Percentiles rank a stretch among this genome's conserved stretches.
Conservation (phyloP, 2,329 filamentous ascomycete species). For the Epichloe sylvatica region DNA sequence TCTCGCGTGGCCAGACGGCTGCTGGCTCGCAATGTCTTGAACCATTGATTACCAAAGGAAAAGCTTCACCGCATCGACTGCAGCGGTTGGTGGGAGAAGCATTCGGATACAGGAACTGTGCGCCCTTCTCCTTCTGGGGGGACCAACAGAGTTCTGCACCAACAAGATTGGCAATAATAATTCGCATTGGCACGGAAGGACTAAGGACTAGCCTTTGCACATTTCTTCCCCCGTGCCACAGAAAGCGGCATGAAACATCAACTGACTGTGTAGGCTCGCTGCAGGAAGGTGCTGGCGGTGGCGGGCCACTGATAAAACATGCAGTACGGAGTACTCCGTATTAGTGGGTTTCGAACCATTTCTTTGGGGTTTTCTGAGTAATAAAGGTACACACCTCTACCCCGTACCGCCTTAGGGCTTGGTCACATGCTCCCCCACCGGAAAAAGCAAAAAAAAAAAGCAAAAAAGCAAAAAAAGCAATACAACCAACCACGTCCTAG, state of each 20-base stretch:
- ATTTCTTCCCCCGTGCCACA: background rate
- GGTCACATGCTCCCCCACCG: too few relatives aligned
- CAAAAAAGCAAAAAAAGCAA: too few relatives aligned
- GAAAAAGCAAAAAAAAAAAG: too few relatives aligned
- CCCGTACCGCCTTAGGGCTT: too few relatives aligned
- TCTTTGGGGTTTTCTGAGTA: too few relatives aligned
- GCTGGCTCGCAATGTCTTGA: background rate
- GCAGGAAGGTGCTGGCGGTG: background rate
- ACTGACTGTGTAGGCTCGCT: background rate
- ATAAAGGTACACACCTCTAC: too few relatives aligned
- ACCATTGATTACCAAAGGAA: too few relatives aligned
- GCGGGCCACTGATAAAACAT: background rate
- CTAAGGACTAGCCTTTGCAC: background rate
- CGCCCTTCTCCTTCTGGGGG: background rate
- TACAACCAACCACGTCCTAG: too few relatives aligned
- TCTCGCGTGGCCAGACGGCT: background rate
- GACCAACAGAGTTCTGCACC: background rate
- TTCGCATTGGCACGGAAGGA: background rate
- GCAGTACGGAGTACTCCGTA: too few relatives aligned
- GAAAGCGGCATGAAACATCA: background rate
- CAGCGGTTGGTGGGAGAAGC: background rate
- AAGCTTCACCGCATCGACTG: background rate
- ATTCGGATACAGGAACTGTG: background rate
- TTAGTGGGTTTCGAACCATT: too few relatives aligned
- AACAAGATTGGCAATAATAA: background rate